Base-by-base conservation (phyloP, 169 alveolate genomes). In the Plasmodium vivax region DNA sequence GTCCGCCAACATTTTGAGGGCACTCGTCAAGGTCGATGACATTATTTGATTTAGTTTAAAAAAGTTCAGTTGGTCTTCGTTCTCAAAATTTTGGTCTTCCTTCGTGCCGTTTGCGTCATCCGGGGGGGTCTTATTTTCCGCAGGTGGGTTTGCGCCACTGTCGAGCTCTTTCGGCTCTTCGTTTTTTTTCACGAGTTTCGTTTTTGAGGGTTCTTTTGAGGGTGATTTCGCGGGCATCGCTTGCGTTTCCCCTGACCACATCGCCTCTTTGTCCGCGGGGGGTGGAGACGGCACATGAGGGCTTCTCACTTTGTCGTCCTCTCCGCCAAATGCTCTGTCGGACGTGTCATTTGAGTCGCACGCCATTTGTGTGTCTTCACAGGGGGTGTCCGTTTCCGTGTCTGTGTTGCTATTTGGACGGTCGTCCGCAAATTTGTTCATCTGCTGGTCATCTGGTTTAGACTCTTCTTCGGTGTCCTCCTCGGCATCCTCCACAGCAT, bases 1-100 rank as follows among this genome's bases (percentile, higher is more conserved):
- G 45, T 87, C 68, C 14, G 93, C 87, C 73, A 87, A 54, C 19
- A 54, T 41, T 87, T 71, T 79, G 58, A 87, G 93, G 68, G 93
- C 75, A 51, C 56, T 87, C 45, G 79, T 54, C 58, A 87, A 77
- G 27, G 87, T 71, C 1, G 81, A 30, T 34, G 93, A 87, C 93
- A 87, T 87, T 62, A 87, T 77, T 54, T 87, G 79, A 79, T 58
- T 87, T 87, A 32, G 71, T 62, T 77, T 75, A 23, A 75, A 87
- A 51, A 87, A 19, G n/a, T 87, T 71, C 23, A 87, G 68, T 30
- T 47, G 38, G 34, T 87, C 93, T 34, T 87, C 71, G 45, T 84
- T 68, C 19, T 84, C 74, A 19, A 43, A 47, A 45, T 45, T 84
- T 36, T 38, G 51, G n/a, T 77, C 43, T 0, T 19, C 43, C 43